These are phyloP conservation scores for Chimonanthus praecox DNA, from an alignment of 164 flowering plant genomes.

Conservation along the genomic window DNA sequence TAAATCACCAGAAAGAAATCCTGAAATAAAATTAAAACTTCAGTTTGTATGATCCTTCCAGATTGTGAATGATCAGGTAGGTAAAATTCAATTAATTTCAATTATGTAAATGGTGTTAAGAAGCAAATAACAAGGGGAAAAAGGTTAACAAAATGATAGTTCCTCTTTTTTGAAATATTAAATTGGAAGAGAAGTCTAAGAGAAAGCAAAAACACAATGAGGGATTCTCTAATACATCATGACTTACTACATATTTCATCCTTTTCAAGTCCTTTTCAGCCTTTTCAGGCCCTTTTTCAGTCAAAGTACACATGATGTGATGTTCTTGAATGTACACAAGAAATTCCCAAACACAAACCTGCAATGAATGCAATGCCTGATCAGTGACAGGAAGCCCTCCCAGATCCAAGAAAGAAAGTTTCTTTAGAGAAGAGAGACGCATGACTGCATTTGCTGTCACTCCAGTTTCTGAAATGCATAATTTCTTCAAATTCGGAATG, in stretches of 20 bases:
- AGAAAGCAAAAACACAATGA: too few relatives aligned
- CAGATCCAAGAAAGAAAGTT: conserved; percentile 60
- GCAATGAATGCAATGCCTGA: conserved; percentile 47
- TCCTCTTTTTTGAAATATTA: too few relatives aligned
- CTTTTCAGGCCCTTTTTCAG: too few relatives aligned
- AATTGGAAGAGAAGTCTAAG: not conserved
- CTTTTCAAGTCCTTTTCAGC: too few relatives aligned
- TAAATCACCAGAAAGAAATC: not conserved
- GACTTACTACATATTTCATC: too few relatives aligned
- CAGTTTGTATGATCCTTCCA: not conserved
- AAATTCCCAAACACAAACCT: conserved; percentile 34
- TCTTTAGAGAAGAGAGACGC: conserved; percentile 52
- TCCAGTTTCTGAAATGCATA: conserved; percentile 67
- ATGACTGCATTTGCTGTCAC: conserved; percentile 52
- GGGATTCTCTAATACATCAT: too few relatives aligned
- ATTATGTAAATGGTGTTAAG: not conserved
- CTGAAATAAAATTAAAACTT: not conserved
- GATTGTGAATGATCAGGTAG: not conserved
- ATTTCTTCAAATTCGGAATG: conserved; percentile 50
- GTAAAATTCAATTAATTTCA: not conserved
- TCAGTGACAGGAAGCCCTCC: conserved; percentile 92
- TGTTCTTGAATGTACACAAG: not conserved
- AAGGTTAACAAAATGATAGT: not conserved
- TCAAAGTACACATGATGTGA: not conserved
- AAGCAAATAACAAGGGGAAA: not conserved